phyloP scores from a whole-genome alignment of 108 stramenopile species.

The Cylindrotheca closterium region DNA sequence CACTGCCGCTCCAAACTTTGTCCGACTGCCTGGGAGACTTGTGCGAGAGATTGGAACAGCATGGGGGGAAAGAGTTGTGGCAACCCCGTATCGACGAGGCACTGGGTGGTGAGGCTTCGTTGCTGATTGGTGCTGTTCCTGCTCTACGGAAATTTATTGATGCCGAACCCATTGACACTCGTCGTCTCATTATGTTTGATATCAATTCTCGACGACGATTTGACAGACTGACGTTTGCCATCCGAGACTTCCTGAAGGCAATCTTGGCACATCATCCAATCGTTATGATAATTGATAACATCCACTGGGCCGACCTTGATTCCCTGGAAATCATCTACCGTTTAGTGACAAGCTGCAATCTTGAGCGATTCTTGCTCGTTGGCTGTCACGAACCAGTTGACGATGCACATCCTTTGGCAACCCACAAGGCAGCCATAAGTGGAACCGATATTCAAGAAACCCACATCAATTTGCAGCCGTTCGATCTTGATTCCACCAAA shows the following conservation, averaged over 20 bases:
- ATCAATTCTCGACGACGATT: slow-evolving; percentile 15
- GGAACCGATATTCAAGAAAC: neutral
- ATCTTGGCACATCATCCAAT: slow-evolving; percentile 22
- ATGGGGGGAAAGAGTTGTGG: slow-evolving; percentile 15
- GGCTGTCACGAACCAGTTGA: slow-evolving; percentile 8
- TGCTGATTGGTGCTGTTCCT: slow-evolving; percentile 13
- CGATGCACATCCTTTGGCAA: slow-evolving; percentile 5
- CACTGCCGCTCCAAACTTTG: slow-evolving; percentile 11
- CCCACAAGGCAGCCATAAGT: neutral
- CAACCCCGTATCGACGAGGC: slow-evolving; percentile 19
- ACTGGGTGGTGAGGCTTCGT: slow-evolving; percentile 27
- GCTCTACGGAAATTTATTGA: neutral
- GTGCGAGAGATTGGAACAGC: neutral
- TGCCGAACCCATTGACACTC: slow-evolving; percentile 1
- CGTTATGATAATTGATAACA: slow-evolving; percentile 19
- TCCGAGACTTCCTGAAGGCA: slow-evolving; percentile 25
- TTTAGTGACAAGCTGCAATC: slow-evolving; percentile 4
- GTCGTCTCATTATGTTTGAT: slow-evolving; percentile 13
- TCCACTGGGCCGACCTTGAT: slow-evolving; percentile 22
- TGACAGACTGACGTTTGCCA: slow-evolving; percentile 17
- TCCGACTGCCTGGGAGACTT: slow-evolving; percentile 19
- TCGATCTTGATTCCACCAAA: slow-evolving; percentile 4
- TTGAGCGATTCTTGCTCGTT: slow-evolving; percentile 20
- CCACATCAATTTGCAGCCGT: slow-evolving; percentile 13
- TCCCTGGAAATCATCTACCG: slow-evolving; percentile 2